Evolutionary conservation across 495 filamentous ascomycete species (phyloP).

Genomic region (Xylaria curta): DNA sequence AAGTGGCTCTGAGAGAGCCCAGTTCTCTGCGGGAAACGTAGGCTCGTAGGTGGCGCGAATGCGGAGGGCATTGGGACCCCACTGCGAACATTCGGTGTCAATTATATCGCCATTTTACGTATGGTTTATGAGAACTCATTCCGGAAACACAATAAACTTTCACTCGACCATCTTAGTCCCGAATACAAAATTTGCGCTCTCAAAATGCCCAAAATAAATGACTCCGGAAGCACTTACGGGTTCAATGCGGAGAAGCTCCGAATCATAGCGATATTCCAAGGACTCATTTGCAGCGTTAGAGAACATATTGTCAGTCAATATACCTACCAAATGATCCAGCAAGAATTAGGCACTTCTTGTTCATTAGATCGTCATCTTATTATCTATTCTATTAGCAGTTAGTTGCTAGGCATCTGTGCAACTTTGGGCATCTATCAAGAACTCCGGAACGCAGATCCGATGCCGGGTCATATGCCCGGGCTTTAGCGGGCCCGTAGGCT

Average conservation of each 20-base stretch:
- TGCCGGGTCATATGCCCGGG: neutral
- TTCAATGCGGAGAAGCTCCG: slow-evolving; percentile 61
- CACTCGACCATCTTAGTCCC: neutral
- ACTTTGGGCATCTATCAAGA: slow-evolving; percentile 14
- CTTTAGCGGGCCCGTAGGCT: neutral
- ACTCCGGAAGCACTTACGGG: slow-evolving; percentile 22
- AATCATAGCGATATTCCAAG: slow-evolving; percentile 55
- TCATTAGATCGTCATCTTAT: neutral
- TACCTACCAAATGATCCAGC: neutral
- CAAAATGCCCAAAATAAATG: neutral
- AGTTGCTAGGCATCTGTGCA: neutral
- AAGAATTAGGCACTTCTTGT: neutral
- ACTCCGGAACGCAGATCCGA: slow-evolving; percentile 2
- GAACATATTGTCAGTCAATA: slow-evolving; percentile 44
- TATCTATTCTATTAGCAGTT: neutral
- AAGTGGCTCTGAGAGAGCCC: slow-evolving; percentile 53
- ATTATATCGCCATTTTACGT: neutral
- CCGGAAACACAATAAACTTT: neutral
- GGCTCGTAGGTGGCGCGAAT: slow-evolving; percentile 58
- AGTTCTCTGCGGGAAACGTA: slow-evolving; percentile 57
- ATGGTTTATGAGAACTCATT: neutral
- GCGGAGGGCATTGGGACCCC: slow-evolving; percentile 61
- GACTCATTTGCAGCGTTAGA: slow-evolving; percentile 48
- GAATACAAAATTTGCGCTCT: neutral
- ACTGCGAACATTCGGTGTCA: slow-evolving; percentile 30